Base-by-base conservation (phyloP, 169 alveolate species). In the Cryptosporidium xiaoi region DNA sequence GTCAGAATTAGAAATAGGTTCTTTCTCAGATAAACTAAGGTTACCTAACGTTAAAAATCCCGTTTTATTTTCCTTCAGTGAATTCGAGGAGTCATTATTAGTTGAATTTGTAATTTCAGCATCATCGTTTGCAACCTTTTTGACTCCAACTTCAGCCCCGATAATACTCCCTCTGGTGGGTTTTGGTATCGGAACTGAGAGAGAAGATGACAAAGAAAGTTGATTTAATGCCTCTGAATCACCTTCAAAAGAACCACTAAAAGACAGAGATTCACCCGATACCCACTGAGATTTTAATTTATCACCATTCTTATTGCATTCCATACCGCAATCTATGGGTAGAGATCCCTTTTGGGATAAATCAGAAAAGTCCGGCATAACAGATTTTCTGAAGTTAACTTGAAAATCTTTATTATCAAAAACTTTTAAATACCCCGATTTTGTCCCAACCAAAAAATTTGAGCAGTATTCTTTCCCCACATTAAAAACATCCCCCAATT, bases 401-500 rank as follows among this genome's bases (percentile, higher is more conserved):
- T 69, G 83, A 69, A 69, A 69, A 2, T 69, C 67, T 55, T 56
- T 69, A 29, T 77, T 77, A 24, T 60, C 50, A 56, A 46, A 77
- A 60, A 77, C 31, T 24, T 66, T 36, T 66, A 77, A 16, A 33
- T 60, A 34, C 46, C 55, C 64, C 29, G 18, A 44, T 56, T 77
- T 77, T 58, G 87, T 77, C 29, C 87, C 87, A 34, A 60, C 71
- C 33, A 71, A 56, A 60, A 77, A 77, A 56, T 50, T 60, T 56
- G 66, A 62, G 55, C 65, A 56, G 87, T 62, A 48, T 24, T 56
- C 87, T 53, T 64, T 69, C 87, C 87, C 87, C 87, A 77, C 87
- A 77, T 66, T 18, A 16, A 29, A 33, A 51, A 31, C 67, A 31
- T 51, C 24, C 68, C 67, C 34, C 44, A 55, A 69, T 33, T 55